Evolutionary conservation across 2,329 filamentous ascomycete genomes (phyloP), one percentile per base, ranked within the genome.

Genomic region (Monosporascus sp.): DNA sequence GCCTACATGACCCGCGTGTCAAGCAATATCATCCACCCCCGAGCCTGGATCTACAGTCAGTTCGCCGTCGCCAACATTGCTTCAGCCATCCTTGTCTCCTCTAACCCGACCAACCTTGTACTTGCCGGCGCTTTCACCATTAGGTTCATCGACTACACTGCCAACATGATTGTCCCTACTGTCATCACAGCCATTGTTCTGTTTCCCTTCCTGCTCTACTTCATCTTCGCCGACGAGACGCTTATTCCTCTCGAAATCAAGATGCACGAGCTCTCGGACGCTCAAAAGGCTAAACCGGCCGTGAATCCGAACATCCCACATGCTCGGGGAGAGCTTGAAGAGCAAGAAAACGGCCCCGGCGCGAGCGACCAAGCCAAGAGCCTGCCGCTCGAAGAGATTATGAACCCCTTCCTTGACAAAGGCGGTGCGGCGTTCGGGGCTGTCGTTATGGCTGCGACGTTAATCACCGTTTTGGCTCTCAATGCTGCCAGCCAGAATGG

Each of bases 1-100:
- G 84, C 87, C 3, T 91, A 91, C 68, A 88, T 91, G 85, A 90
- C 86, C 0, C 76, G 86, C 7, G 86, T 89, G 0, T 89, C 86
- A 0, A 84, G 80, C 68, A 90, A 90, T 59, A 90, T 91, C 54
- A 71, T 79, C 11, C 82, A 88, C 53, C 86, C 87, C 0, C 74
- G 83, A 61, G 87, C 87, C 0, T 90, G 87, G 87, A 89, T 90
- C 22, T 80, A 84, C 60, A 82, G 81, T 2, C 87, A 91, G 54
- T 90, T 90, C 53, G 80, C 87, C 17, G 69, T 89, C 1, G 86
- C 86, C 50, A 90, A 90, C 56, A 87, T 90, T 48, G 84, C 83
- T 2, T 90, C 87, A 0, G 86, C 88, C 0, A 88, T 90, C 24
- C 74, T 91, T 14, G 88, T 91, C 9, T 90, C 87, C 0, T 90